Base-by-base conservation (phyloP, 257 asterid genomes). In the Petunia secreta region DNA sequence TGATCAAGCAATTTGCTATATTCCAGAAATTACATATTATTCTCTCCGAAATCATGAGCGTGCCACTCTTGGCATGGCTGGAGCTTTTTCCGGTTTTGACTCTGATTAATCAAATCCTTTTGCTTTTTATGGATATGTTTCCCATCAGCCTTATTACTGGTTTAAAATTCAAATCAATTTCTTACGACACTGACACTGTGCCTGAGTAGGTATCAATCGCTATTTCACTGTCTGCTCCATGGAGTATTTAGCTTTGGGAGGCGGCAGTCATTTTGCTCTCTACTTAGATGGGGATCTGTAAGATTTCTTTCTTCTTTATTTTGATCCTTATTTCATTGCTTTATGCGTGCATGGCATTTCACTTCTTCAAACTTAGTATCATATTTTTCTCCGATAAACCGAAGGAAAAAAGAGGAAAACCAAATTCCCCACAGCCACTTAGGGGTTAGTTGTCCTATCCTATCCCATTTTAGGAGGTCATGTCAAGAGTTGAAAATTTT, bases 241-340 rank as follows among this genome's bases (percentile, higher is more conserved):
- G 6, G 91, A 91, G 58, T 89, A 95, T 88, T 80, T 95, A 85
- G 99, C 99, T 86, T 84, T 93, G 91, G 99, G 99, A 11, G 99
- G 99, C 40, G 99, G 99, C 53, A 80, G 88, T 77, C 97, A 93
- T 88, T 95, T 95, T 88, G 98, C 97, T 8, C 94, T 93, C 40
- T 95, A 91, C 84, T 90, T 95, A 91, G 98, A 93, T 55, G 90
- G 88, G 16, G 99, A 93, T 80, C 88, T 93, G 99, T 95, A 90
- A 89, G 99, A 68, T 58, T 79, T 74, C 81, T 79, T 34, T 77
- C 66, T 68, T 53, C 65, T 55, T 59, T 57, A 5, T n/a, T 11
- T 50, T 62, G 15, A 62, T 55, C 10, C 48, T 43, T 41, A 9
- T 9, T 77, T 62, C 59, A 38, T 16, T 68, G 16, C 38, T 62